Evolutionary conservation across 1,139 yeast genomes (phyloP).

Genomic region (Nakaseomyces bracarensis): DNA sequence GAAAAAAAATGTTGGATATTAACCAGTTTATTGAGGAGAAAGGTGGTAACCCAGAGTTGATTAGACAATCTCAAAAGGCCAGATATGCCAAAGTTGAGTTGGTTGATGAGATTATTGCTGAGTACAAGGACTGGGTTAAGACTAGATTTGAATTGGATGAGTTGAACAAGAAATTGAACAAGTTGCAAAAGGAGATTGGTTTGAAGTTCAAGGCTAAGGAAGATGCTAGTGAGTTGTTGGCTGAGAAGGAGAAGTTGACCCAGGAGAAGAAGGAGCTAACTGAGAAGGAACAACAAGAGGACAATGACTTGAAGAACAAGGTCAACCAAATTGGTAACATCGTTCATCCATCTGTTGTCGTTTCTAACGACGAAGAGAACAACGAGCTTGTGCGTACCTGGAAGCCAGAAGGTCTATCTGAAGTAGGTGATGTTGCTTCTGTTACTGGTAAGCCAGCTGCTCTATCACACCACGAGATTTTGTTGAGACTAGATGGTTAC

Average conservation of each 20-base stretch:
- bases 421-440: conserved; percentile 55
- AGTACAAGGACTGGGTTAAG: conserved; percentile 87
- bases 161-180: conserved; percentile 76
- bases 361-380: conserved; percentile 81
- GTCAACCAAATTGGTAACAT: conserved; percentile 88
- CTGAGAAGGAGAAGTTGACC: conserved; percentile 67
- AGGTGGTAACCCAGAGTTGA: conserved; percentile 90
- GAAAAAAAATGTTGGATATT: conserved; percentile 68
- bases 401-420: conserved; percentile 61
- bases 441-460: conserved; percentile 69
- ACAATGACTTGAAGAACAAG: conserved; percentile 61
- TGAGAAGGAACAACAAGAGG: conserved; percentile 71
- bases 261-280: conserved; percentile 60
- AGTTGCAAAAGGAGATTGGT: conserved; percentile 87
- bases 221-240: conserved; percentile 77
- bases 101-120: conserved; percentile 88
- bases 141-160: conserved; percentile 89
- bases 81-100: conserved; percentile 92
- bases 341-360: conserved; percentile 85
- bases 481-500: conserved; percentile 90
- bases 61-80: conserved; percentile 81
- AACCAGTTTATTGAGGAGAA: conserved; percentile 85
- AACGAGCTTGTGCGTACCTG: conserved; percentile 81
- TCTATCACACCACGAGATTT: conserved; percentile 90
- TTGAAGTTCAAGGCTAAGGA: conserved; percentile 88